These are phyloP conservation scores for Lentinula sp. DNA, from an alignment of 768 basidiomycete genomes.

Conservation along the genomic window DNA sequence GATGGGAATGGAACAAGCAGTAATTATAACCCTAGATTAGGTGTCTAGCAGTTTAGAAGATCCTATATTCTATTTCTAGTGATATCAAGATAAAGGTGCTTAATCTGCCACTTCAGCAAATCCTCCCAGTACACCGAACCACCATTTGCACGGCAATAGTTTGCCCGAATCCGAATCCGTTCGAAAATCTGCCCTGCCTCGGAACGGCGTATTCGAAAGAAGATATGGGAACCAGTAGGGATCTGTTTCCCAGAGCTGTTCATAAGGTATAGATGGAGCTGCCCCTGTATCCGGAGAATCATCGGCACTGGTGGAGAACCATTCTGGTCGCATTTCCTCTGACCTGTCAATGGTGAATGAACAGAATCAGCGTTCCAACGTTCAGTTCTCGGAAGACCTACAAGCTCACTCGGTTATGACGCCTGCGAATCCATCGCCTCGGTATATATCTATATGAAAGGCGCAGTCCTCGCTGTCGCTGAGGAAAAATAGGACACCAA, in stretches of 20 bases:
- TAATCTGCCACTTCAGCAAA: not conserved
- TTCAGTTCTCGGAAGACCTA: not conserved
- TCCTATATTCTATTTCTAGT: no score
- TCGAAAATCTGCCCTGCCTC: conserved; percentile 40
- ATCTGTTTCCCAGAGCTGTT: conserved; percentile 59
- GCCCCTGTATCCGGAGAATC: conserved; percentile 5
- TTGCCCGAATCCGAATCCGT: conserved; percentile 20
- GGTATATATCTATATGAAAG: conserved; percentile 70
- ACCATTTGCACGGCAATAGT: conserved; percentile 35
- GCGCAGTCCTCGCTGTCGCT: conserved; percentile 47
- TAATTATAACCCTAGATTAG: not conserved
- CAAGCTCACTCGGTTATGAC: conserved; percentile 56
- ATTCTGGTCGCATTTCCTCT: conserved; percentile 84
- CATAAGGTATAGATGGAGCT: conserved; percentile 50
- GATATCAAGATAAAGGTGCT: no score
- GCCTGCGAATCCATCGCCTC: conserved; percentile 56
- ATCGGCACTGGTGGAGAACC: conserved; percentile 41
- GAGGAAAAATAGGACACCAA: conserved; percentile 63
- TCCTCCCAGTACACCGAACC: conserved; percentile 26
- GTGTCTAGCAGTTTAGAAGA: no score
- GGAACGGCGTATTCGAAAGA: conserved; percentile 28
- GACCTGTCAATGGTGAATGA: conserved; percentile 39
- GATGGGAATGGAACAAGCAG: not conserved
- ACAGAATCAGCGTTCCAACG: not conserved
- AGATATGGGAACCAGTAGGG: conserved; percentile 65